These are phyloP conservation scores for Haplosporangium sp. DNA, from an alignment of 371 early-diverging fungal species.

Conservation along the genomic window DNA sequence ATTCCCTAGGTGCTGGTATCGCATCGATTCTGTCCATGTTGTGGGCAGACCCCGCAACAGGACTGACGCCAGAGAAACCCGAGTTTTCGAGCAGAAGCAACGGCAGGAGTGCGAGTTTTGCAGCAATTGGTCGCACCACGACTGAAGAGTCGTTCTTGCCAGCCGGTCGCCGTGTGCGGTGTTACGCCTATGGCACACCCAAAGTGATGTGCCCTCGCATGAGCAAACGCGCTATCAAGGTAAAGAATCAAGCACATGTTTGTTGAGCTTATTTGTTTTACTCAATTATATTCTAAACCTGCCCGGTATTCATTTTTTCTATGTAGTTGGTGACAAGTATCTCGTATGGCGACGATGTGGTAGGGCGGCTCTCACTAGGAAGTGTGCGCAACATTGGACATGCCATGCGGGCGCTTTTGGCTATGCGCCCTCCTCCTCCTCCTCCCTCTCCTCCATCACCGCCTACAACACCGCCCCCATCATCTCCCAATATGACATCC, in stretches of 20 bases:
- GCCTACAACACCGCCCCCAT: slow-evolving; percentile 8
- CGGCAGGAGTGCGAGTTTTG: not conserved
- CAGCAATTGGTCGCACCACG: slow-evolving; percentile 5
- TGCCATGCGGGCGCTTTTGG: slow-evolving; percentile 43
- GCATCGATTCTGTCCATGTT: slow-evolving; percentile 44
- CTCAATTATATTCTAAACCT: not conserved
- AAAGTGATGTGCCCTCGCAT: slow-evolving; percentile 51
- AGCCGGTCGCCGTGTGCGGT: slow-evolving; percentile 42
- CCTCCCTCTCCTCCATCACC: slow-evolving; percentile 24
- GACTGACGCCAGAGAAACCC: slow-evolving; percentile 38
- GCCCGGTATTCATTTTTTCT: not conserved
- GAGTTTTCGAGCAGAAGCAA: slow-evolving; percentile 9
- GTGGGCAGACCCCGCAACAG: slow-evolving; percentile 52
- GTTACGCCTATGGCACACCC: slow-evolving; percentile 47
- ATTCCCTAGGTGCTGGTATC: slow-evolving; percentile 48
- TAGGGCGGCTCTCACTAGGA: slow-evolving; percentile 40
- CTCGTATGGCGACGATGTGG: slow-evolving; percentile 52
- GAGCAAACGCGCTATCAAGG: slow-evolving; percentile 49
- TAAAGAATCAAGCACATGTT: slow-evolving; percentile 1
- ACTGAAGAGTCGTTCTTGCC: slow-evolving; percentile 39
- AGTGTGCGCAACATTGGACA: slow-evolving; percentile 52
- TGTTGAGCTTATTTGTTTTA: not conserved
- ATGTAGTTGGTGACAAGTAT: slow-evolving; percentile 47
- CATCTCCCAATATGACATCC: slow-evolving; percentile 1
- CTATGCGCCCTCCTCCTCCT: slow-evolving; percentile 36